A percentile compares a stretch with the other conserved stretches of the same genome.
phyloP scores from a whole-genome alignment of 306 rosid genomes.

The Rosa chinensis region DNA sequence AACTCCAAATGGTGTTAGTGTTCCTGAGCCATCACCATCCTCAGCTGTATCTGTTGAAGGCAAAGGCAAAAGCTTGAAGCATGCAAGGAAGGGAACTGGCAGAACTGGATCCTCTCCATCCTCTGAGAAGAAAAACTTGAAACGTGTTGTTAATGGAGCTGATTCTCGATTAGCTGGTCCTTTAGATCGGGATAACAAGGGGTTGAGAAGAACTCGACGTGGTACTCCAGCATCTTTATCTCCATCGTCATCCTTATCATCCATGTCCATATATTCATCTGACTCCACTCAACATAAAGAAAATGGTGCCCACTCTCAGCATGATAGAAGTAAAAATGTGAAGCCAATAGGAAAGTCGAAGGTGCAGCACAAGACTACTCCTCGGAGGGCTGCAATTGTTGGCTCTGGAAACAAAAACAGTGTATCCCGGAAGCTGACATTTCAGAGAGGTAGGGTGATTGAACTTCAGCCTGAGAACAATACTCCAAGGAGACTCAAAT shows the following conservation, averaged over 20 bases:
- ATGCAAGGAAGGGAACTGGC: conserved; percentile 25
- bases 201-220: conserved; percentile 27
- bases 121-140: conserved; percentile 39
- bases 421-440: conserved; percentile 46
- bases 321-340: conserved; percentile 7
- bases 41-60: conserved; percentile 28
- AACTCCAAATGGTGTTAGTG: conserved; percentile 26
- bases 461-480: conserved; percentile 57
- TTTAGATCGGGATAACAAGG: conserved; percentile 26
- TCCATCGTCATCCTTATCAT: conserved; percentile 18
- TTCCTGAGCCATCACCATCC: conserved; percentile 26
- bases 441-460: conserved; percentile 63
- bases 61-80: conserved; percentile 41
- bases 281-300: conserved; percentile 31
- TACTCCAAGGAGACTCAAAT: conserved; percentile 65
- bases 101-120: conserved; percentile 30
- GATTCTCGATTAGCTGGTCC: conserved; percentile 15
- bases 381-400: conserved; percentile 31
- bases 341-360: conserved; percentile 17
- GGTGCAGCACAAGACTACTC: conserved; percentile 40
- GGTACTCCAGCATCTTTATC: conserved; percentile 29
- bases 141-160: conserved; percentile 31
- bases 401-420: conserved; percentile 34
- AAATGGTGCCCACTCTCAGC: conserved; percentile 31
- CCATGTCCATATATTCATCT: conserved; percentile 24